Base-by-base conservation (phyloP, 768 basidiomycete species). In the Termitomyces eurrhizus region DNA sequence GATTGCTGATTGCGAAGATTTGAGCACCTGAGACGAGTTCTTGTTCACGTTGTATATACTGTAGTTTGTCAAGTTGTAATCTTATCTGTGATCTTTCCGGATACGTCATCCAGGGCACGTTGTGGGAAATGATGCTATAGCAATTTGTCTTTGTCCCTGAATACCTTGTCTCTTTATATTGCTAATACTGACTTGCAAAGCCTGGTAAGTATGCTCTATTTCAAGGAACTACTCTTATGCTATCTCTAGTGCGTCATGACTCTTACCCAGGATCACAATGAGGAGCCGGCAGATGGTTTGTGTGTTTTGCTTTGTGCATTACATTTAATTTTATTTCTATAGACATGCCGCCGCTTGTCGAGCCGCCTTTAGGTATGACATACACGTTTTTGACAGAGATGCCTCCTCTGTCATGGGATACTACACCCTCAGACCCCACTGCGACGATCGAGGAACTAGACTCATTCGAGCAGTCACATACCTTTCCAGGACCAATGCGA, bases 401-500 rank as follows among this genome's bases (percentile, higher is more conserved):
- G 35, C 2, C 51, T 0, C 50, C 50, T 36, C 12, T 36, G 5
- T 35, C 12, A 3, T 8, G 14, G 3, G n/a, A 35, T 16, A 11
- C 12, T 2, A 35, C 49, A 3, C 0, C 49, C 16, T 9, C 29
- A 46, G 45, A 11, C 24, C 11, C 46, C 13, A 29, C 24, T 2
- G 48, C 49, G 11, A 4, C 33, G 26, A 52, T 52, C 1, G 51
- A 52, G 35, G 51, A 51, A 16, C 18, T 51, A 7, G 32, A 32
- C 16, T 50, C 49, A 11, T 29, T 1, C 8, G 26, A 49, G 14
- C 48, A 46, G 6, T 6, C 45, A 6, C 14, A 52, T 32, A 12
- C n/a, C n/a, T 14, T 16, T 14, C 1, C 37, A 5, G 39, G 37
- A 16, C 53, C 53, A 18, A 12, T 18, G 0, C 79, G 80, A 36